phyloP scores from a whole-genome alignment of 108 stramenopile genomes.

The Skeletonema grethae region DNA sequence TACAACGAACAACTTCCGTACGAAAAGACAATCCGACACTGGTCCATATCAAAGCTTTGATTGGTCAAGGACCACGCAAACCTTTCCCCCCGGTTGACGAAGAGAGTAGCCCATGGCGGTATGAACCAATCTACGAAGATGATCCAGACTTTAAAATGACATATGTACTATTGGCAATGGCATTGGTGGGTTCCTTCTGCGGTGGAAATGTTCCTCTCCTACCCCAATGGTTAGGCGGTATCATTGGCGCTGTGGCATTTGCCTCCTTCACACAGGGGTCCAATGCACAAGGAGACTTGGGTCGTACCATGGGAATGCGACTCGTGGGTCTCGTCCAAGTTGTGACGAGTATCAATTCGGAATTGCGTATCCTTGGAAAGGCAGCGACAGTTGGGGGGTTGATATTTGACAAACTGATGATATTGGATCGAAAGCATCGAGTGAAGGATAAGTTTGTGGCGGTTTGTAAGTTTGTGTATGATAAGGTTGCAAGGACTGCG shows the following conservation, averaged over 20 bases:
- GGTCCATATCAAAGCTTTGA: conserved; percentile 62
- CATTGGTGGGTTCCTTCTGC: conserved; percentile 67
- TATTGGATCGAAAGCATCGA: conserved; percentile 85
- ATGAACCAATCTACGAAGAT: conserved; percentile 43
- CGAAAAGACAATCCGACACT: conserved; percentile 71
- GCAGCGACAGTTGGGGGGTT: conserved; percentile 62
- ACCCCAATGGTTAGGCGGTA: conserved; percentile 80
- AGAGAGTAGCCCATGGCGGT: conserved; percentile 66
- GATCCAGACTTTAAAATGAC: conserved; percentile 82
- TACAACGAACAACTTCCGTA: conserved; percentile 57
- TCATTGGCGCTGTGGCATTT: conserved; percentile 67
- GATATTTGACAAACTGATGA: conserved; percentile 78
- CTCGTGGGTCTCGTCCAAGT: conserved; percentile 64
- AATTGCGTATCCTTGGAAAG: conserved; percentile 65
- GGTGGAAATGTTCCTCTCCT: conserved; percentile 83
- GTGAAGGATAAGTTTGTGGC: conserved; percentile 72
- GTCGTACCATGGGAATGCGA: conserved; percentile 81
- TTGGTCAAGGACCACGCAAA: conserved; percentile 51
- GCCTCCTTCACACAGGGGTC: conserved; percentile 56
- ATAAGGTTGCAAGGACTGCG: conserved; percentile 39
- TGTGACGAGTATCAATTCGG: conserved; percentile 62
- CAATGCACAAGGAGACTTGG: conserved; percentile 73
- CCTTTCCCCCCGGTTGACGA: conserved; percentile 73
- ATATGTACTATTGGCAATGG: conserved; percentile 70
- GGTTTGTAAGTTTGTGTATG: conserved; percentile 53